Evolutionary conservation across 371 early-diverging fungal genomes (phyloP).

Genomic region (Capillidium heterosporum): DNA sequence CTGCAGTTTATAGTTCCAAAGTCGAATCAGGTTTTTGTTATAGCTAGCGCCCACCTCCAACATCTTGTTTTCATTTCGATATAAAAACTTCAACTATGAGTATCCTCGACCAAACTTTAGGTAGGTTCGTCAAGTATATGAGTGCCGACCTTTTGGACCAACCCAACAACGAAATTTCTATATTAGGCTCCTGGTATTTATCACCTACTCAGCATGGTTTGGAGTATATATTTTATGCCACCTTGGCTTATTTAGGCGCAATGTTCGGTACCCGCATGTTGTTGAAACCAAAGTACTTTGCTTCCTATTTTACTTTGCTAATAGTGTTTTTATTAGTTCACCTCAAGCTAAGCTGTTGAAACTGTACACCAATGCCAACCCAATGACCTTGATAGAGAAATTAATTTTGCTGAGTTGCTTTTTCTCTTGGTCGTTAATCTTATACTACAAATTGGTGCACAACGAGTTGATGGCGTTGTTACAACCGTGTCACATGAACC

Average conservation of each 20-base stretch:
- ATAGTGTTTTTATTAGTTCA: not conserved
- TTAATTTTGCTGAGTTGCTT: not conserved
- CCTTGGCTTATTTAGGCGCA: too few relatives aligned
- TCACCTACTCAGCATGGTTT: slow-evolving; percentile 4
- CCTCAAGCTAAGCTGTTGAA: not conserved
- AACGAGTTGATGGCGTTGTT: slow-evolving; percentile 13
- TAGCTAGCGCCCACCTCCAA: too few relatives aligned
- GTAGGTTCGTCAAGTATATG: not conserved
- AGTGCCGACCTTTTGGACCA: not conserved
- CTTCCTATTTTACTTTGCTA: not conserved
- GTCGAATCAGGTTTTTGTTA: too few relatives aligned
- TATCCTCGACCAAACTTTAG: not conserved
- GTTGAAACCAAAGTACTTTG: too few relatives aligned
- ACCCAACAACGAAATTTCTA: not conserved
- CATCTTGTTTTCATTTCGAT: too few relatives aligned
- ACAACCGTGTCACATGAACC: slow-evolving; percentile 45
- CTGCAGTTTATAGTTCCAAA: too few relatives aligned
- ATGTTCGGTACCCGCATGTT: too few relatives aligned
- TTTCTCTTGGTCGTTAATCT: not conserved
- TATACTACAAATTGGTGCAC: not conserved
- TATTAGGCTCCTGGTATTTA: slow-evolving; percentile 1
- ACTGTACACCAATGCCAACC: not conserved
- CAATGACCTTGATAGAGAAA: not conserved
- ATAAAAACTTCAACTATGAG: too few relatives aligned
- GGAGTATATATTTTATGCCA: not conserved